Base-by-base conservation (phyloP, 352 stramenopile genomes). In the Plasmopara muralis region DNA sequence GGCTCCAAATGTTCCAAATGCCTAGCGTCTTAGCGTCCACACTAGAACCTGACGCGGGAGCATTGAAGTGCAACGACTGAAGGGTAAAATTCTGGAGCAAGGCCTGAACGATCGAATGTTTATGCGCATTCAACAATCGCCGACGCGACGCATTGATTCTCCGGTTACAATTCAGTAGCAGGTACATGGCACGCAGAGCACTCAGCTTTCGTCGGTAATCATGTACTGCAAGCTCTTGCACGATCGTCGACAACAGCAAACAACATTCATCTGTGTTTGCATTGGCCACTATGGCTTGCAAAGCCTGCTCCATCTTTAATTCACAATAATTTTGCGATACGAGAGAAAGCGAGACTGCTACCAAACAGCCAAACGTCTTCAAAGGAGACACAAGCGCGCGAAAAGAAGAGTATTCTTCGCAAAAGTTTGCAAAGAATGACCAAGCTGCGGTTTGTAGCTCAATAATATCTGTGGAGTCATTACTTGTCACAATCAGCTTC, bases 241-340 rank as follows among this genome's bases (percentile, higher is more conserved):
- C 33, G 38, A 89, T 43, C 30, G 78, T 89, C 9, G 71, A 53
- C 3, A 87, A 43, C 37, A 89, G 34, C 35, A 93, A 56, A n/a
- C 60, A 57, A 45, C 84, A 89, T 49, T 93, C 83, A 37, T 80
- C 65, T 50, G 80, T 86, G 63, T 81, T 89, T 6, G 77, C 64
- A 50, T 75, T 75, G n/a, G 52, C 35, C 3, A 90, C 48, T 8
- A 93, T 25, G 8, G 53, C 55, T 43, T 73, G 65, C 8, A 87
- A 60, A 20, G 74, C 60, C 25, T 52, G 20, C 41, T 64, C 50
- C 10, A 47, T 43, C 33, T 54, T 65, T 31, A 57, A 20, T 12
- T 57, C 49, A 30, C 9, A 18, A 33, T 34, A 14, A 30, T 45
- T 40, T 13, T 42, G 41, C 13, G 63, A 63, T 28, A 55, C 50